A percentile compares a stretch with the other conserved stretches of the same genome.
Conservation (phyloP, 169 alveolate genomes). For the Besnoitia besnoiti region DNA sequence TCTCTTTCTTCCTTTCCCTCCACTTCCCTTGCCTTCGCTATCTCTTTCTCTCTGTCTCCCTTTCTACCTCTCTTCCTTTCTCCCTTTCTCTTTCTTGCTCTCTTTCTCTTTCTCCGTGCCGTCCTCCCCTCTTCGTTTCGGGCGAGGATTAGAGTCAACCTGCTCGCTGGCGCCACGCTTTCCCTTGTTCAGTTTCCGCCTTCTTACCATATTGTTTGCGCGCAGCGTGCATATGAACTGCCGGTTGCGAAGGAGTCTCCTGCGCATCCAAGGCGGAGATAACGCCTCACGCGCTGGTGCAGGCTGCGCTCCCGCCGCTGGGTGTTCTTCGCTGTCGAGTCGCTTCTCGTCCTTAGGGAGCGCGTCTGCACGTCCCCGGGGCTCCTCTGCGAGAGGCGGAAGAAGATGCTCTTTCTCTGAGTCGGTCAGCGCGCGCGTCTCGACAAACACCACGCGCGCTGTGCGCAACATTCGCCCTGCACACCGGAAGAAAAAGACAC, state of each 20-base stretch:
- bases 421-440: not conserved
- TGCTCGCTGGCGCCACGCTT: not conserved
- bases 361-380: too few relatives aligned
- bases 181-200: not conserved
- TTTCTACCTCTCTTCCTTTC: not conserved
- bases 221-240: not conserved
- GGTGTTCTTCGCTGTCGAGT: not conserved
- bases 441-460: not conserved
- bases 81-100: not conserved
- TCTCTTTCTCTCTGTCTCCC: not conserved
- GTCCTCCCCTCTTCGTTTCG: not conserved
- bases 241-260: not conserved
- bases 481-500: not conserved
- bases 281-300: not conserved
- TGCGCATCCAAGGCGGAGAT: not conserved
- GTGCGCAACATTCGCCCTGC: not conserved
- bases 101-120: not conserved
- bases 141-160: too few relatives aligned
- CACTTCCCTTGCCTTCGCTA: not conserved
- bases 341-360: too few relatives aligned
- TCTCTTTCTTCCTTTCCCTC: not conserved
- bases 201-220: not conserved
- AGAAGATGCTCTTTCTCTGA: not conserved
- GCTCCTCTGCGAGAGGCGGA: not conserved
- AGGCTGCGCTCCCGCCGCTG: not conserved